Evolutionary conservation across 169 alveolate species (phyloP).

Genomic region (Cryptosporidium andersoni): DNA sequence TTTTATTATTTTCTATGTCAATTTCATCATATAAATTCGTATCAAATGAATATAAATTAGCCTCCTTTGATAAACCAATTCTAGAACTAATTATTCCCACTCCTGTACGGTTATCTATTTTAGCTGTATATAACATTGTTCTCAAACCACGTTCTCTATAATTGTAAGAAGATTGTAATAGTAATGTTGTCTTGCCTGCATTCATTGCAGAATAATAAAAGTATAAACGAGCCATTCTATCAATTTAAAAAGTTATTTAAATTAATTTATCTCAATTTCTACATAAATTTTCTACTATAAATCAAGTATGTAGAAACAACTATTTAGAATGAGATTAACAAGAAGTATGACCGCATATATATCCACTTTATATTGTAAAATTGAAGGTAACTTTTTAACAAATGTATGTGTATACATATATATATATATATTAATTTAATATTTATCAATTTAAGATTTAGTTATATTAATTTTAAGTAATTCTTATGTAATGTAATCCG

Average conservation of each 20-base stretch:
- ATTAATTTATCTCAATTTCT: background rate
- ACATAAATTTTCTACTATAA: no score
- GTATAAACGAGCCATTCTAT: conserved; percentile 33
- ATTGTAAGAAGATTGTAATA: conserved; percentile 58
- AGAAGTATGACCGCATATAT: no score
- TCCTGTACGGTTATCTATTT: background rate
- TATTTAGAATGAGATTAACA: no score
- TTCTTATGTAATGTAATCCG: no score
- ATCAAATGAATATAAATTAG: background rate
- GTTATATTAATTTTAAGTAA: no score
- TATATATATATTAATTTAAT: no score
- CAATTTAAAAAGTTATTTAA: background rate
- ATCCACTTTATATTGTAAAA: no score
- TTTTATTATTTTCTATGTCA: background rate
- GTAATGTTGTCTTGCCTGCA: conserved; percentile 65
- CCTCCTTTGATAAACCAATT: conserved; percentile 55
- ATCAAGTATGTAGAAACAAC: no score
- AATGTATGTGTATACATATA: no score
- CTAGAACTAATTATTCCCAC: conserved; percentile 24
- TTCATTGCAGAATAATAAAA: conserved; percentile 70
- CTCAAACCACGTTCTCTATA: conserved; percentile 55
- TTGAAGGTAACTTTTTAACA: no score
- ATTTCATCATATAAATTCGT: conserved; percentile 15
- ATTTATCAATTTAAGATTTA: no score
- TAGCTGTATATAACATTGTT: conserved; percentile 23